Evolutionary conservation across 768 basidiomycete species (phyloP).

Genomic region (Leccinum uliginosum): DNA sequence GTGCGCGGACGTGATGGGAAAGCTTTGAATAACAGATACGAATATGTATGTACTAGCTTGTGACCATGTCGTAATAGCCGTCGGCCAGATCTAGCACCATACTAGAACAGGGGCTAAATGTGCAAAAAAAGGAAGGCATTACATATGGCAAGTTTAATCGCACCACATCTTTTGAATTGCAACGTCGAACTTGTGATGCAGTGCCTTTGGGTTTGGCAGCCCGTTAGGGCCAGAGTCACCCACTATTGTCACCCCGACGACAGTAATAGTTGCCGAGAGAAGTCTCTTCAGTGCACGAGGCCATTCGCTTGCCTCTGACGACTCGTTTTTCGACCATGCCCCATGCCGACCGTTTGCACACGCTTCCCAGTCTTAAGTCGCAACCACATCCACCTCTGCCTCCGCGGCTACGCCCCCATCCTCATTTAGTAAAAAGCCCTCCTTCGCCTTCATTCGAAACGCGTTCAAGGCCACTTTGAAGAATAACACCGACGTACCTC

Average conservation of each 20-base stretch:
- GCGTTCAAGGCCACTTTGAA: slow-evolving; percentile 65
- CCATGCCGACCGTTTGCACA: slow-evolving; percentile 63
- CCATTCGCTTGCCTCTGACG: slow-evolving; percentile 77
- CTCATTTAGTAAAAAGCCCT: slow-evolving; percentile 75
- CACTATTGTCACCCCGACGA: slow-evolving; percentile 47
- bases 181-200: slow-evolving; percentile 25
- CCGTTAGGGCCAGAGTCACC: slow-evolving; percentile 65
- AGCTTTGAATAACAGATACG: slow-evolving; percentile 1
- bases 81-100: not conserved
- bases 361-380: slow-evolving; percentile 67
- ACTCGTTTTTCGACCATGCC: slow-evolving; percentile 63
- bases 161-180: not conserved
- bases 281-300: slow-evolving; percentile 58
- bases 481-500: slow-evolving; percentile 62
- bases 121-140: slow-evolving; percentile 9
- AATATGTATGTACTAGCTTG: not conserved
- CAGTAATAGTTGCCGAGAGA: slow-evolving; percentile 42
- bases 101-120: slow-evolving; percentile 9
- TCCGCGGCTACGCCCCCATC: slow-evolving; percentile 26
- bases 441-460: slow-evolving; percentile 82
- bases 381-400: slow-evolving; percentile 36
- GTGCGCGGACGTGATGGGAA: slow-evolving; percentile 39
- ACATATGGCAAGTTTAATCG: not conserved
- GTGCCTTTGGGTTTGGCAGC: slow-evolving; percentile 44
- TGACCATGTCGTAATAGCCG: not conserved